Evolutionary conservation across 2,329 filamentous ascomycete species (phyloP).

Genomic region (Aschersonia sp.): DNA sequence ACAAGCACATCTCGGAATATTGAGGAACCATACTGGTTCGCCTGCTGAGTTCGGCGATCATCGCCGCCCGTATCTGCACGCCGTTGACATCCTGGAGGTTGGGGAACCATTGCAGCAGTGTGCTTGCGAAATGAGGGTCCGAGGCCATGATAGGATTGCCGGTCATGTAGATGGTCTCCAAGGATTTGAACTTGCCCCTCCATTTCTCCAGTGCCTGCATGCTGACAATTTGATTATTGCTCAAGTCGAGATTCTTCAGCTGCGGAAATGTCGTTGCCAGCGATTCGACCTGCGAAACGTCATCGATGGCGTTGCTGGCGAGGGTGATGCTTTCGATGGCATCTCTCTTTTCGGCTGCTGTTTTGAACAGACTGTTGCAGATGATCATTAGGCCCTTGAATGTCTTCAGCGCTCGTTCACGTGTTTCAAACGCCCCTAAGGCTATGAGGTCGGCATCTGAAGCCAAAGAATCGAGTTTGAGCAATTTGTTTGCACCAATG

Average conservation of each 20-base stretch:
- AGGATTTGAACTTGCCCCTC: conserved; percentile 62
- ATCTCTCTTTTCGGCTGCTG: conserved; percentile 54
- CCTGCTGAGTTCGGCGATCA: conserved; percentile 60
- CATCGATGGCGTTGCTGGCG: conserved; percentile 62
- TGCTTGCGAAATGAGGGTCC: conserved; percentile 46
- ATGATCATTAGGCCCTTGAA: conserved; percentile 87
- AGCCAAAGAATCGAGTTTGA: conserved; percentile 69
- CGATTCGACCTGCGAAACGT: conserved; percentile 56
- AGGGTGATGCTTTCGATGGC: conserved; percentile 73
- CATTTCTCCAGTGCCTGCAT: conserved; percentile 57
- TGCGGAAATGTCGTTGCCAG: conserved; percentile 71
- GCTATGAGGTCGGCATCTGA: conserved; percentile 56
- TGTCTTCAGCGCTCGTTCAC: conserved; percentile 65
- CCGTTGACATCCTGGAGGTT: conserved; percentile 66
- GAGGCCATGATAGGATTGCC: conserved; percentile 58
- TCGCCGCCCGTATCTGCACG: conserved; percentile 55
- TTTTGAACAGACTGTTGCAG: conserved; percentile 64
- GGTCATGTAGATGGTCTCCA: conserved; percentile 68
- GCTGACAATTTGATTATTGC: conserved; percentile 62
- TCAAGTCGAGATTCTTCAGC: conserved; percentile 78
- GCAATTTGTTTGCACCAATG: conserved; percentile 52
- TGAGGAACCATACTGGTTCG: conserved; percentile 68
- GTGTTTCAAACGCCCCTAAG: conserved; percentile 62
- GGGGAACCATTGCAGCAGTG: conserved; percentile 71
- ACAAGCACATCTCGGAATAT: conserved; percentile 69